Evolutionary conservation across 2,329 filamentous ascomycete species (phyloP).

Genomic region (Penicillium sp.): DNA sequence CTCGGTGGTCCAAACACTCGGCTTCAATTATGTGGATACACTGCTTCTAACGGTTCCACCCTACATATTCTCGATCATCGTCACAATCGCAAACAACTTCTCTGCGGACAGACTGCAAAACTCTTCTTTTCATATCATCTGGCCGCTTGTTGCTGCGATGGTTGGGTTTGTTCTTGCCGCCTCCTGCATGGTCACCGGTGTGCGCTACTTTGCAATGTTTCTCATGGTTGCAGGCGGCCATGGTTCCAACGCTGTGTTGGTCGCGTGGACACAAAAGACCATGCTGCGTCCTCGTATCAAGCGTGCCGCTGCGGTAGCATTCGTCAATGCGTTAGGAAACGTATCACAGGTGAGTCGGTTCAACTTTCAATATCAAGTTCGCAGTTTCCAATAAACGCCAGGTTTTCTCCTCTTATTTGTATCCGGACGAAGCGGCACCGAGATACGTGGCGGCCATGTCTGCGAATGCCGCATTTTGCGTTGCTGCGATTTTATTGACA

Average conservation of each 20-base stretch:
- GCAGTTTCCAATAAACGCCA: constrained; percentile 40
- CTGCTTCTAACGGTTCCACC: constrained; percentile 54
- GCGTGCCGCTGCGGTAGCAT: constrained; percentile 47
- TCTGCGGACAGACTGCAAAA: constrained; percentile 52
- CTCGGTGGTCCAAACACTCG: constrained; percentile 51
- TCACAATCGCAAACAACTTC: constrained; percentile 51
- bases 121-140: constrained; percentile 38
- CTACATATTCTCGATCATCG: constrained; percentile 54
- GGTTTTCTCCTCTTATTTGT: constrained; percentile 32
- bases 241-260: constrained; percentile 19
- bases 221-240: constrained; percentile 38
- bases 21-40: constrained; percentile 52
- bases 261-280: neutral
- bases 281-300: constrained; percentile 29
- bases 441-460: constrained; percentile 25
- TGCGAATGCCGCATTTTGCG: constrained; percentile 19
- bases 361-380: too few species aligned
- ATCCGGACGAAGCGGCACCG: constrained; percentile 29
- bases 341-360: constrained; percentile 18
- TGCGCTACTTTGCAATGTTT: constrained; percentile 38
- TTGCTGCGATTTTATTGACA: neutral
- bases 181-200: constrained; percentile 33
- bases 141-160: constrained; percentile 30
- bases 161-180: constrained; percentile 36
- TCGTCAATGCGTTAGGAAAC: constrained; percentile 49